phyloP scores from a whole-genome alignment of 257 asterid genomes.

The Primulina eburnea region DNA sequence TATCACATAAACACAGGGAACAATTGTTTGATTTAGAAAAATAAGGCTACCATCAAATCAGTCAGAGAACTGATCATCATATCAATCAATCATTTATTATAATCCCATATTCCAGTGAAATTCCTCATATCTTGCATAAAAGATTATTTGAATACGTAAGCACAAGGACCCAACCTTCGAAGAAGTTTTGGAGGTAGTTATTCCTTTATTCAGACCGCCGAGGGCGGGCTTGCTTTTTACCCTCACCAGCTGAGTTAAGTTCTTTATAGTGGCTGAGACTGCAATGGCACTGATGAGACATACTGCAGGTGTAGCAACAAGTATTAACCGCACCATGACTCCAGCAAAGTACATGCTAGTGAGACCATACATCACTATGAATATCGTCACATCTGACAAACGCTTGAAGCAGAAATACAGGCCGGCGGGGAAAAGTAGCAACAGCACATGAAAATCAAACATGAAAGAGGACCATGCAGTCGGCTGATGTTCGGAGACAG shows the following conservation, averaged over 20 bases:
- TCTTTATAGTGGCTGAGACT: constrained; percentile 92
- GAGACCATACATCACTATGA: constrained; percentile 95
- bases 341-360: constrained; percentile 99
- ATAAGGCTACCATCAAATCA: not conserved
- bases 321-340: constrained; percentile 97
- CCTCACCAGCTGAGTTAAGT: constrained; percentile 80
- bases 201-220: constrained; percentile 66
- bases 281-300: constrained; percentile 98
- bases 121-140: constrained; percentile 12
- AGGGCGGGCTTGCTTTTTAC: constrained; percentile 56
- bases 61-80: not conserved
- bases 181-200: constrained; percentile 62
- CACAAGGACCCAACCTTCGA: constrained; percentile 59
- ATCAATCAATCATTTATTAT: not conserved
- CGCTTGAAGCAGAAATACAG: constrained; percentile 98
- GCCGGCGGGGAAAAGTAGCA: constrained; percentile 94
- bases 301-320: constrained; percentile 97
- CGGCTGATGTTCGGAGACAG: constrained; percentile 99
- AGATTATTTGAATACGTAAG: constrained; percentile 16
- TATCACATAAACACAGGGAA: too few relatives aligned
- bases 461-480: constrained; percentile 99
- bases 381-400: constrained; percentile 88
- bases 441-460: constrained; percentile 91
- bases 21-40: not conserved
- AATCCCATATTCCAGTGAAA: constrained; percentile 5